Evolutionary conservation across 257 asterid species (phyloP), one percentile per base, ranked within the genome.

Genomic region (Ophiorrhiza pumila): DNA sequence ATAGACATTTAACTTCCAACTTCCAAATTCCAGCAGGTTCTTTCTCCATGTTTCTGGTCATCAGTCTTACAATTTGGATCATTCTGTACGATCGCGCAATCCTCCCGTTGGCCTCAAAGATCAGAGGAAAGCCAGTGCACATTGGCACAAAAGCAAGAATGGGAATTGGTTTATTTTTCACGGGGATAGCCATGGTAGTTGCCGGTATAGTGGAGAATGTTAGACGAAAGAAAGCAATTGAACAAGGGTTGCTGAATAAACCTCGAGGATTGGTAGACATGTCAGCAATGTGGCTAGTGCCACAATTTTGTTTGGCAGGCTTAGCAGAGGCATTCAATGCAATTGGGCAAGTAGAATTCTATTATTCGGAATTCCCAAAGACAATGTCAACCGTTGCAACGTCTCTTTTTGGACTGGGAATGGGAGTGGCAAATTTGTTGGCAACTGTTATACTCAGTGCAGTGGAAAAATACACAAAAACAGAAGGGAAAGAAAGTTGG

Each of bases 261-360:
- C 87, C 92, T 1, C 67, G 55, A 4, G 90, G 74, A 13, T 63
- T 75, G 6, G 81, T 84, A 20, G 74, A 67, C 71, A 89, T 89
- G 91, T 85, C 96, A 13, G 93, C 93, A 0, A 64, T 85, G 84
- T 89, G 96, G 96, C 88, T 87, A 17, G 81, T 85, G 11, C 96
- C 96, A 15, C 96, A 89, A 46, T 66, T 87, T 32, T 46, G 78
- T 66, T 39, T 85, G 73, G 74, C 18, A 7, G 96, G 93, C n/a
- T 76, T 89, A 11, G 90, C 96, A 0, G 96, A 89, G 76, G 93
- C 88, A 15, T 77, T 86, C 11, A 85, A 84, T 35, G 90, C 87
- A 11, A 83, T 89, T 2, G 90, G 83, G 2, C 96, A 89, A 47
- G 83, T 81, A 0, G 96, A 87, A 74, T 87, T 89, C 74, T 89